Percentiles rank a stretch among this genome's conserved stretches.
Evolutionary conservation across 2,329 filamentous ascomycete genomes (phyloP).

Genomic region (Trichoderma sp.): DNA sequence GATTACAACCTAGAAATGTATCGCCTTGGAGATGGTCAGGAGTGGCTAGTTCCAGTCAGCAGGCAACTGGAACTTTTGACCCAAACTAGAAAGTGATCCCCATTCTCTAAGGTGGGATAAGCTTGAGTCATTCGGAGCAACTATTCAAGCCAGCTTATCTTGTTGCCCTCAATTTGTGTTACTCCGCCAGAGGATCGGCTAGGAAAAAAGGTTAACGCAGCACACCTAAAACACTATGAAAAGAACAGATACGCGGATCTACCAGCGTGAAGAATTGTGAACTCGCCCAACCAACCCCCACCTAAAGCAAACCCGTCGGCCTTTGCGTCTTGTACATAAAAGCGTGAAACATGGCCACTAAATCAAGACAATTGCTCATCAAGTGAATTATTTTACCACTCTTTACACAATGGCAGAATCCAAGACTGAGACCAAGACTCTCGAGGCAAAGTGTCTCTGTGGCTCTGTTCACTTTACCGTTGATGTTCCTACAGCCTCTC

Average conservation of each 20-base stretch:
- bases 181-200: neutral
- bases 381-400: constrained; percentile 16
- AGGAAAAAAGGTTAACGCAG: neutral
- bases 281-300: neutral
- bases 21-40: too few species aligned
- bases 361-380: neutral
- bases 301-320: neutral
- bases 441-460: constrained; percentile 47
- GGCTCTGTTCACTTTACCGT: constrained; percentile 42
- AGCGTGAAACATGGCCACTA: neutral
- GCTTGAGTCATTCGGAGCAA: neutral
- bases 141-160: neutral
- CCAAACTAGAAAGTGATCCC: neutral
- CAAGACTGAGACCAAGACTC: constrained; percentile 29
- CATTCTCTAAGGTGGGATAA: neutral
- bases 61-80: neutral
- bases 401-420: neutral
- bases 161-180: neutral
- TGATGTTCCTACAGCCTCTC: constrained; percentile 35
- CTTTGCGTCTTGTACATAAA: neutral
- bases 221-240: neutral
- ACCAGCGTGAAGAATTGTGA: neutral
- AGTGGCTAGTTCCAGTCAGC: neutral
- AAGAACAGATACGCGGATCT: neutral
- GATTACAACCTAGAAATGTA: too few species aligned